Conservation (phyloP, 768 basidiomycete genomes). For the Cystofilobasidium capitatum region DNA sequence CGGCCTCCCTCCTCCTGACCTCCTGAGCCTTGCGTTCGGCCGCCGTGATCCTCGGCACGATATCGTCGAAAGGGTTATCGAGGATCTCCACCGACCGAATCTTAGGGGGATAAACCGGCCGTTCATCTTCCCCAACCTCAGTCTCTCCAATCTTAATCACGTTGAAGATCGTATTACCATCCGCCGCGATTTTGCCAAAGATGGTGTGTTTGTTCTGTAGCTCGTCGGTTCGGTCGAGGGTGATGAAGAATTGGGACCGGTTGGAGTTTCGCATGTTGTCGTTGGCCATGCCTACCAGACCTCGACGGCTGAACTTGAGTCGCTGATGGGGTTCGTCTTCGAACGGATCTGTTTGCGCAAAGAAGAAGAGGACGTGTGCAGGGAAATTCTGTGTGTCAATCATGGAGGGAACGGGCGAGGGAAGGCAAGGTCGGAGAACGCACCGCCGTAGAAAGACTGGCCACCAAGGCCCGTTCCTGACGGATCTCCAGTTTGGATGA, state of each 20-base stretch:
- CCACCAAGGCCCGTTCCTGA: conserved; percentile 86
- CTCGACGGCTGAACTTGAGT: conserved; percentile 77
- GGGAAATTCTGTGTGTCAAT: background rate
- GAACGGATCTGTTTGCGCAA: conserved; percentile 59
- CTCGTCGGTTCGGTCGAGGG: conserved; percentile 84
- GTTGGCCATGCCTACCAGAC: conserved; percentile 90
- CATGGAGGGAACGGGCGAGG: conserved; percentile 2
- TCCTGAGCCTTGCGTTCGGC: conserved; percentile 79
- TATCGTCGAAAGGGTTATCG: conserved; percentile 91
- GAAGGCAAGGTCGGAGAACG: conserved; percentile 25
- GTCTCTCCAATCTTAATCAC: conserved; percentile 83
- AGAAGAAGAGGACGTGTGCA: background rate
- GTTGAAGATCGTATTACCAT: conserved; percentile 85
- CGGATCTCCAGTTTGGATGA: conserved; percentile 89
- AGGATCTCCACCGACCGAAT: conserved; percentile 74
- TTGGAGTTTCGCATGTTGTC: conserved; percentile 68
- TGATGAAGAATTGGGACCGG: conserved; percentile 78
- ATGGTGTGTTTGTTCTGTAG: conserved; percentile 82
- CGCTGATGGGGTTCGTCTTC: conserved; percentile 91
- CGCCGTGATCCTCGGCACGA: conserved; percentile 90
- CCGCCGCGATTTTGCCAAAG: conserved; percentile 45
- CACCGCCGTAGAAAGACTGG: conserved; percentile 89
- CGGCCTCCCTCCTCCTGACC: conserved; percentile 7
- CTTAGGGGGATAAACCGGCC: conserved; percentile 82
- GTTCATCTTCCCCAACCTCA: conserved; percentile 64